Percentiles rank a stretch among this genome's conserved stretches.
Evolutionary conservation across 192 early-diverging fungal genomes (phyloP).

Genomic region (Mortierella antarctica): DNA sequence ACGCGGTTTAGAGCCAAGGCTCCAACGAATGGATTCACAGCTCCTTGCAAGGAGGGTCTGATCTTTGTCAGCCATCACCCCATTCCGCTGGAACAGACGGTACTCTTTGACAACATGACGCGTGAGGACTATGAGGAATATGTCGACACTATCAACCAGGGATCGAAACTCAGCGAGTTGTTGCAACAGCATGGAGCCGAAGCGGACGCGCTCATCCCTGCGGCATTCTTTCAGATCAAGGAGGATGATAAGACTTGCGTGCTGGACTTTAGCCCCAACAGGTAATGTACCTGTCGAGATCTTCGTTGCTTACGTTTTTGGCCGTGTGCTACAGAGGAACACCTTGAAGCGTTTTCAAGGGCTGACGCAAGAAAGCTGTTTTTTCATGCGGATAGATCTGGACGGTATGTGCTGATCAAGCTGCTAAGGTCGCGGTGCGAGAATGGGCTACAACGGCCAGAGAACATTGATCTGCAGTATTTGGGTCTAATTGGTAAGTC

Average conservation of each 20-base stretch:
- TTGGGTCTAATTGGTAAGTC: conserved; percentile 59
- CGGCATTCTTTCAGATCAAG: conserved; percentile 36
- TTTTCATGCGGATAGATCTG: conserved; percentile 47
- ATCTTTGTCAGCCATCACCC: conserved; percentile 63
- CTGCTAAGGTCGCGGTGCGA: conserved; percentile 52
- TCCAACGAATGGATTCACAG: conserved; percentile 63
- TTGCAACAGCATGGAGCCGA: conserved; percentile 13
- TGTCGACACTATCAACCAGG: conserved; percentile 15
- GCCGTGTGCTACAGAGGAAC: neutral
- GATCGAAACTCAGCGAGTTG: conserved; percentile 5
- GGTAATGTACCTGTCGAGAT: neutral
- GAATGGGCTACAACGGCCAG: conserved; percentile 38
- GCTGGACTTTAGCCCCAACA: conserved; percentile 29
- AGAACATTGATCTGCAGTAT: conserved; percentile 70
- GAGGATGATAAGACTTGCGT: conserved; percentile 35
- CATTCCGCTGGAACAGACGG: conserved; percentile 54
- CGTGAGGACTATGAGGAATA: conserved; percentile 34
- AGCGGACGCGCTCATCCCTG: conserved; percentile 35
- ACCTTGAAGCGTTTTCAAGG: neutral
- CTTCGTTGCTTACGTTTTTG: neutral
- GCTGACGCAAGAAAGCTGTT: neutral
- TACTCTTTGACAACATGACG: conserved; percentile 46
- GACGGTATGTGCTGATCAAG: conserved; percentile 64
- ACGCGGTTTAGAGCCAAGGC: conserved; percentile 59
- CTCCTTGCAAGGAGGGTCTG: conserved; percentile 66